Evolutionary conservation across 441 rosid genomes (phyloP), one percentile per base, ranked within the genome.

Genomic region (Bruguiera hainesii): DNA sequence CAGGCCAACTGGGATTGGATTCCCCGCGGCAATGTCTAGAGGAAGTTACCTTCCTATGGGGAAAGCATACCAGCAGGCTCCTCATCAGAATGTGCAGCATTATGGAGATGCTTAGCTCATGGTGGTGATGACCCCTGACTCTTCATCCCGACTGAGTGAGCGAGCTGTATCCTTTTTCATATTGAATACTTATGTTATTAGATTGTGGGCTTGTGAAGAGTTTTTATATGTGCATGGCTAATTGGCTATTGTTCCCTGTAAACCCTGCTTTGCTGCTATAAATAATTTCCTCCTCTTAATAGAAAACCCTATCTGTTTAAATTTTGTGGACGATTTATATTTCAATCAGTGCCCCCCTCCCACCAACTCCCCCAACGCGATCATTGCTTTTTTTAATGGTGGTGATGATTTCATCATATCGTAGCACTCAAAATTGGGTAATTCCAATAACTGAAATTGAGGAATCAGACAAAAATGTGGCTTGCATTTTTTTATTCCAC

Each of bases 11-110:
- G 82, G 81, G 56, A 59, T 73, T 4, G 81, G 82, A 20, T 78
- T 78, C 69, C 87, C 87, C 2, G 78, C 69, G 30, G 53, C 81
- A 49, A 72, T 75, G 68, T 62, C 82, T 1, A 82, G 72, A 50
- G 79, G 76, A 18, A 71, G 70, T 50, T 75, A 73, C 37, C 66
- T 61, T 63, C 70, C 79, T 2, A 7, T 69, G 66, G 75, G 75
- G 61, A 80, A 75, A 33, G 10, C 69, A 16, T 69, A 71, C 21
- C 75, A 66, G 7, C 75, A 55, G 30, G 29, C 57, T 21, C 58
- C 69, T 58, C 15, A 52, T 63, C 75, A 78, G 72, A 73, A 66
- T 64, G 60, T 69, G 64, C 66, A 64, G 48, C 63, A 71, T 39
- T 73, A 65, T 61, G 75, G 78, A 37, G 84, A 80, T 70, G 76